These are phyloP conservation scores for Jatropha podagrica DNA, from an alignment of 441 rosid genomes.

Conservation along the genomic window DNA sequence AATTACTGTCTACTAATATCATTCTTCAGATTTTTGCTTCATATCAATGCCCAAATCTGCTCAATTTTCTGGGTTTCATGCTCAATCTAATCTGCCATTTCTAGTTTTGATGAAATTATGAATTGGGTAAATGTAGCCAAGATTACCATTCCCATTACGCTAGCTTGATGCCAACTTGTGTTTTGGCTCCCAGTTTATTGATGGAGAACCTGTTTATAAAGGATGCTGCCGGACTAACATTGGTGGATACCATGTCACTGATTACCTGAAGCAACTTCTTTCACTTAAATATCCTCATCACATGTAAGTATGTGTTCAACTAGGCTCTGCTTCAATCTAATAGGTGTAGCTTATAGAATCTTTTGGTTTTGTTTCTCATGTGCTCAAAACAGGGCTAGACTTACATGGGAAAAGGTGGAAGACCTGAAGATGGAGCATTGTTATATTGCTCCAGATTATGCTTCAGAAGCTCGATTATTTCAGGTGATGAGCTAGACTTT, in stretches of 20 bases:
- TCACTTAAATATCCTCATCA: constrained; percentile 92
- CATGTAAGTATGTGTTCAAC: constrained; percentile 46
- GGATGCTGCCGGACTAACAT: constrained; percentile 82
- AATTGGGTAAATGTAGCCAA: not conserved
- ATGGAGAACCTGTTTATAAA: constrained; percentile 79
- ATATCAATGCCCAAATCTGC: not conserved
- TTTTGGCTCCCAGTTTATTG: constrained; percentile 60
- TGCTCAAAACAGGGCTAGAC: constrained; percentile 52
- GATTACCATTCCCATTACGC: not conserved
- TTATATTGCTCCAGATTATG: constrained; percentile 71
- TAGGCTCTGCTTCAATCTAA: constrained; percentile 14
- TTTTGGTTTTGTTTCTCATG: constrained; percentile 16
- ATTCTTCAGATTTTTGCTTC: not conserved
- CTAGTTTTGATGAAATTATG: not conserved
- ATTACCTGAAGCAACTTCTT: constrained; percentile 87
- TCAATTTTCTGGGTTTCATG: not conserved
- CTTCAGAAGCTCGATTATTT: constrained; percentile 66
- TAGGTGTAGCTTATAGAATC: not conserved
- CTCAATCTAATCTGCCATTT: not conserved
- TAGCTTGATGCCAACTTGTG: not conserved
- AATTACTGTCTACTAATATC: not conserved
- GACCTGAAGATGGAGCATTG: constrained; percentile 95
- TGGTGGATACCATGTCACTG: constrained; percentile 91
- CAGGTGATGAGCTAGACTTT: constrained; percentile 48
- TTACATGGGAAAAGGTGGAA: constrained; percentile 93